Evolutionary conservation across 2,329 filamentous ascomycete species (phyloP), one percentile per base, ranked within the genome.

Genomic region (Aspergillus puulaauensis): DNA sequence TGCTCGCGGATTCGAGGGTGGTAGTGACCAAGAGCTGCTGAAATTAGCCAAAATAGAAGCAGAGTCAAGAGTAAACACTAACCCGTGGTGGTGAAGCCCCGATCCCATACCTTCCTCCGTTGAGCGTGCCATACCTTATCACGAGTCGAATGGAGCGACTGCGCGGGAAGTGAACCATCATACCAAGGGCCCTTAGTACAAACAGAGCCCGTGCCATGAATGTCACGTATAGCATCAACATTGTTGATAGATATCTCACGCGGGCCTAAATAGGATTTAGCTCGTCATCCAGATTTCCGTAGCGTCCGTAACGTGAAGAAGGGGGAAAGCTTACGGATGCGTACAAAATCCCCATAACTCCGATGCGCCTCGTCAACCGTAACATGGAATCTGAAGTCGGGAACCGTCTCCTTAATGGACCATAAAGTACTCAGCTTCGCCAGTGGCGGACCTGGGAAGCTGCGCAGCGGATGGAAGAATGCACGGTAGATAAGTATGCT

Each of bases 391-490:
- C 24, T 39, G 33, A 47, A 31, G 47, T 41, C 12, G 6, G 3
- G 33, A 9, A n/a, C 33, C 15, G 43, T 35, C 33, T 23, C 27
- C 8, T 19, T 39, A 7, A 44, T n/a, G 12, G 52, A 47, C 52
- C 43, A 54, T 23, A 48, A 6, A 24, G 43, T 14, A 31, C 39
- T 54, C 7, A 47, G 35, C 21, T 31, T 47, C 19, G 44, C 43
- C n/a, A 27, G 5, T 3, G 15, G 44, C 6, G 57, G 61, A 14
- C 54, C 57, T 6, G 52, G 60, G 37, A 62, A 62, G 2, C 46
- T 60, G 23, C 57, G 60, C 23, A 62, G 47, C 37, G 57, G 52
- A 35, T 62, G 60, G 17, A 62, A 53, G 21, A 58, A 61, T 0
- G 57, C 15, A 55, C 57, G 59, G 45, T 59, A 59, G 9, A 54